Conservation (phyloP, 2,329 filamentous ascomycete species). For the Claviceps humidiphila region DNA sequence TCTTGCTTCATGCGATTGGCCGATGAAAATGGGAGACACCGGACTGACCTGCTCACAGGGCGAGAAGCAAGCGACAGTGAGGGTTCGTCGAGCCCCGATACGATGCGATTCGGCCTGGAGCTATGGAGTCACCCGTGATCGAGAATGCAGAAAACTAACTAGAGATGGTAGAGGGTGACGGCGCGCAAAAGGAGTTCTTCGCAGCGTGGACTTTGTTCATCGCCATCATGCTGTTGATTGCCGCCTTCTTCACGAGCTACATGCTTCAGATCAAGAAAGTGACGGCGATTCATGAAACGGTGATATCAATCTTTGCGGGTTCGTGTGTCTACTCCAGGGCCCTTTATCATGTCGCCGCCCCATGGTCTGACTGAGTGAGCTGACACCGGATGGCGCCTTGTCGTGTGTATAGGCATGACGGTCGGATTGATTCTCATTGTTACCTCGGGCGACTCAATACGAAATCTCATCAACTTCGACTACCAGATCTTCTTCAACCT, state of each 20-base stretch:
- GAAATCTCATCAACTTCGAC: conserved; percentile 88
- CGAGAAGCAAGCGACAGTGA: conserved; percentile 20
- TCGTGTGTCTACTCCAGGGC: not conserved
- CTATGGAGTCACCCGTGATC: conserved; percentile 2
- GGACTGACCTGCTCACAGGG: conserved; percentile 2
- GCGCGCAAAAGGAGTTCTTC: conserved; percentile 83
- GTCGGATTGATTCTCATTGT: conserved; percentile 81
- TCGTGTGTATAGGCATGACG: conserved; percentile 61
- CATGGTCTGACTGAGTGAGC: not conserved
- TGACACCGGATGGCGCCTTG: not conserved
- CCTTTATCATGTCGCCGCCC: not conserved
- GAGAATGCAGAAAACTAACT: conserved; percentile 3
- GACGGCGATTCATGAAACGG: conserved; percentile 93
- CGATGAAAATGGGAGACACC: not conserved
- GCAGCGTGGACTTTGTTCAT: conserved; percentile 97
- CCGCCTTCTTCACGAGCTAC: conserved; percentile 94
- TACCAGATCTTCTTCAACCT: conserved; percentile 99
- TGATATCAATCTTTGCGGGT: conserved; percentile 96
- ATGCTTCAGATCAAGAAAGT: conserved; percentile 93
- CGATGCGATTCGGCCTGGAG: not conserved
- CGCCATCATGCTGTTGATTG: conserved; percentile 83
- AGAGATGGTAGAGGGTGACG: conserved; percentile 49
- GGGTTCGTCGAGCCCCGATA: conserved; percentile 13
- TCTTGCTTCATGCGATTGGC: not conserved
- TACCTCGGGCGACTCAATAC: conserved; percentile 68